Percentiles rank a stretch among this genome's conserved stretches.
These are phyloP conservation scores for Apophysomyces sp. DNA, from an alignment of 371 early-diverging fungal genomes.

Conservation along the genomic window DNA sequence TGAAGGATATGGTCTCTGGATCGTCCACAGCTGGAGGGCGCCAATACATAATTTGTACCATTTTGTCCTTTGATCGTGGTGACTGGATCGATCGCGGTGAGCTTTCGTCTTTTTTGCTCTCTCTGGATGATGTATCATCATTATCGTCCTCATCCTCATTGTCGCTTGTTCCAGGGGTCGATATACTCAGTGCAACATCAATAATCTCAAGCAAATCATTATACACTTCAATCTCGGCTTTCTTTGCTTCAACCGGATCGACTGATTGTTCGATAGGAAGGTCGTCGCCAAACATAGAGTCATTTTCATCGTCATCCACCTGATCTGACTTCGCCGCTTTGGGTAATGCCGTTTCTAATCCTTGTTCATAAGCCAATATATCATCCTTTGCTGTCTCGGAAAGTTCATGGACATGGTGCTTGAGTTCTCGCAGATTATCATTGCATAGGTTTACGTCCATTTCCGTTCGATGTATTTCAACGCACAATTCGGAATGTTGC, in stretches of 20 bases:
- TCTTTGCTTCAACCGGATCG: constrained; percentile 12
- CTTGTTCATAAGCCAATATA: constrained; percentile 8
- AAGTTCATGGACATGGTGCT: constrained; percentile 52
- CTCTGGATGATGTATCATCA: not conserved
- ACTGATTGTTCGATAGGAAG: constrained; percentile 9
- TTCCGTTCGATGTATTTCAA: constrained; percentile 78
- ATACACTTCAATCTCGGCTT: constrained; percentile 20
- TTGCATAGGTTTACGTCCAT: constrained; percentile 72
- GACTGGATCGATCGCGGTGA: constrained; percentile 31
- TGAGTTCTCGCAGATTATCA: constrained; percentile 70
- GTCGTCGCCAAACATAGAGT: constrained; percentile 13
- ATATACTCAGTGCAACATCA: constrained; percentile 42
- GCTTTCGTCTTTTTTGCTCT: not conserved
- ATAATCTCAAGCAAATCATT: constrained; percentile 28
- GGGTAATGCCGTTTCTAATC: not conserved
- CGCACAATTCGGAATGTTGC: constrained; percentile 72
- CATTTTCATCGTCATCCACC: constrained; percentile 5
- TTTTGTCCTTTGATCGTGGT: constrained; percentile 51
- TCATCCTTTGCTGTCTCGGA: constrained; percentile 39
- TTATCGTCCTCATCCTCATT: constrained; percentile 7
- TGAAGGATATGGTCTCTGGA: constrained; percentile 17
- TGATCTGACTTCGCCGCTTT: not conserved
- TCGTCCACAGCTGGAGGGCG: constrained; percentile 50
- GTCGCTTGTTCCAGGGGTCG: constrained; percentile 34
- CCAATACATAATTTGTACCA: constrained; percentile 56